Evolutionary conservation across 768 basidiomycete species (phyloP).

Genomic region (Xerocomellus amylosporus): DNA sequence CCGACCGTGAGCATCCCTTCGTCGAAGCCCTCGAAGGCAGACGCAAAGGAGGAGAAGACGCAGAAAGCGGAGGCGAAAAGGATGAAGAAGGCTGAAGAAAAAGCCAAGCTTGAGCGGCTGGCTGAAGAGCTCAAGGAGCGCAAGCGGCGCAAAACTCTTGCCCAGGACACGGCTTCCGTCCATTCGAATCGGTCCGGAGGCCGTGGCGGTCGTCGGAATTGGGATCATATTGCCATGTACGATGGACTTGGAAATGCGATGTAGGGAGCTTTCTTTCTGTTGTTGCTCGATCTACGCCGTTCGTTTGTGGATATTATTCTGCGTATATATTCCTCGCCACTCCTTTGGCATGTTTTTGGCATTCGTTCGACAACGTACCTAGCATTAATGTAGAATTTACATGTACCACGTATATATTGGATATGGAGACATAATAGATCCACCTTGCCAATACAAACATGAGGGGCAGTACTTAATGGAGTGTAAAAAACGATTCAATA

Average conservation of each 20-base stretch:
- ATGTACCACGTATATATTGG: conserved; percentile 21
- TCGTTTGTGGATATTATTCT: conserved; percentile 16
- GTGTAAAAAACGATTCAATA: not conserved
- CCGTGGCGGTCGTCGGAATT: conserved; percentile 16
- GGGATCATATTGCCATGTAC: conserved; percentile 34
- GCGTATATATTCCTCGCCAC: conserved; percentile 10
- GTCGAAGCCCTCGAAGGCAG: conserved; percentile 17
- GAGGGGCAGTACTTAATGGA: not conserved
- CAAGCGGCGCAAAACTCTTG: conserved; percentile 31
- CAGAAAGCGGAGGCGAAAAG: conserved; percentile 43
- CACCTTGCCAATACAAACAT: not conserved
- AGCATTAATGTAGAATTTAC: conserved; percentile 31
- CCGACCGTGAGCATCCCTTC: conserved; percentile 15
- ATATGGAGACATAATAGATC: conserved; percentile 7
- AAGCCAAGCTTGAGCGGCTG: conserved; percentile 40
- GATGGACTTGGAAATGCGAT: conserved; percentile 26
- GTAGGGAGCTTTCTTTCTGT: conserved; percentile 17
- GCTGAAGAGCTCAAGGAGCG: conserved; percentile 45
- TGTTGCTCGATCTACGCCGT: conserved; percentile 16
- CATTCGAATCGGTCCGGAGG: conserved; percentile 26
- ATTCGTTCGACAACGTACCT: conserved; percentile 15
- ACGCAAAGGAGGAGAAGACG: conserved; percentile 41
- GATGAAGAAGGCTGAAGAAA: conserved; percentile 41
- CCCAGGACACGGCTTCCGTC: conserved; percentile 31
- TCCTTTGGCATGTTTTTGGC: conserved; percentile 16